phyloP scores from a whole-genome alignment of 106 monocot species.

The Dendrobium huoshanense region DNA sequence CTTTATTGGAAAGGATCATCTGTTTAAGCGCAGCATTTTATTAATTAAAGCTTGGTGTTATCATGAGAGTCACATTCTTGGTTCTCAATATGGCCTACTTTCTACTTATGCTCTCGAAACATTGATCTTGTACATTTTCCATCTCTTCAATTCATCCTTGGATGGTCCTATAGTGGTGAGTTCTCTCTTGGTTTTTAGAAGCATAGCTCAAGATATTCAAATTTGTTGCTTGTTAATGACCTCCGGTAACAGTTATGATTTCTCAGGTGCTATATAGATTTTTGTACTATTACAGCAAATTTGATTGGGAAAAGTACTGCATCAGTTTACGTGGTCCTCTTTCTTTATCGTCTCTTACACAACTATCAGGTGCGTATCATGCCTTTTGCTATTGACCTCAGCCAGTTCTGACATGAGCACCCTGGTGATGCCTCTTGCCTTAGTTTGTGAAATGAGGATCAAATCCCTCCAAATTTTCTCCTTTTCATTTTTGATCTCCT shows the following conservation, averaged over 20 bases:
- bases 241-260: conserved; percentile 1
- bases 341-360: conserved; percentile 61
- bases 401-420: conserved; percentile 12
- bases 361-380: conserved; percentile 46
- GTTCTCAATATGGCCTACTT: conserved; percentile 82
- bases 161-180: conserved; percentile 81
- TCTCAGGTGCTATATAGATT: conserved; percentile 82
- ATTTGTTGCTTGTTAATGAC: neutral
- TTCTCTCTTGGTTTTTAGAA: neutral
- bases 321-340: conserved; percentile 74
- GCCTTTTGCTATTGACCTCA: conserved; percentile 12
- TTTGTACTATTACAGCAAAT: conserved; percentile 84
- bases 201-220: neutral
- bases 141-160: conserved; percentile 63
- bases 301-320: conserved; percentile 82
- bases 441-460: neutral
- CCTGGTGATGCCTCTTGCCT: neutral
- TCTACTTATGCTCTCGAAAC: conserved; percentile 95
- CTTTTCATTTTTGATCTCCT: neutral
- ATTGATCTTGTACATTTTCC: conserved; percentile 76
- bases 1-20: conserved; percentile 67
- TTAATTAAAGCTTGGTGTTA: conserved; percentile 96
- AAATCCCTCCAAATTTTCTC: neutral
- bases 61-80: conserved; percentile 96
- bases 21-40: conserved; percentile 87